A percentile compares a stretch with the other conserved stretches of the same genome.
These are phyloP conservation scores for Cercophora scortea DNA, from an alignment of 495 filamentous ascomycete species.

Conservation along the genomic window DNA sequence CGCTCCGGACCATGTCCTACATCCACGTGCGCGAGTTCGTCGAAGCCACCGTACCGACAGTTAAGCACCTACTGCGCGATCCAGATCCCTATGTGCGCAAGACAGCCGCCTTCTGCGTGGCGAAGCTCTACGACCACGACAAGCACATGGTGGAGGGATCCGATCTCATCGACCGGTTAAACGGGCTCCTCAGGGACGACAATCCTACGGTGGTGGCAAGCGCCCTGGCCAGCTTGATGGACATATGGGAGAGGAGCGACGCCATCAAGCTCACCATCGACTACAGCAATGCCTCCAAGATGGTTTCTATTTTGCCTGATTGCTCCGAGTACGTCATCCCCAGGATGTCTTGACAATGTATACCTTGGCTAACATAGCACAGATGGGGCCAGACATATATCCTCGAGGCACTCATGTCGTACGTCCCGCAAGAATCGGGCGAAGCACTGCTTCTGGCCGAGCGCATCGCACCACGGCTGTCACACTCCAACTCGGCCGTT, in stretches of 20 bases:
- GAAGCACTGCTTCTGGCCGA: constrained; percentile 89
- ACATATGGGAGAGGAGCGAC: constrained; percentile 98
- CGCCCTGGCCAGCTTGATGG: constrained; percentile 84
- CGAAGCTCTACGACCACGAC: constrained; percentile 97
- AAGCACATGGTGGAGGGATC: constrained; percentile 80
- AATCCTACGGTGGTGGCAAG: constrained; percentile 96
- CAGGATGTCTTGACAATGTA: neutral
- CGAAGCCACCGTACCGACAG: constrained; percentile 75
- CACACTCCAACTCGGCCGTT: constrained; percentile 93
- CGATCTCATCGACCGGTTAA: constrained; percentile 88
- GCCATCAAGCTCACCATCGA: constrained; percentile 97
- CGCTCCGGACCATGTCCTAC: constrained; percentile 92
- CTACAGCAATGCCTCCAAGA: constrained; percentile 92
- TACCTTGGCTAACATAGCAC: constrained; percentile 14
- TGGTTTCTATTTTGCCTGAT: constrained; percentile 91
- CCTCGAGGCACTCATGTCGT: constrained; percentile 94
- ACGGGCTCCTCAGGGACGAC: constrained; percentile 83
- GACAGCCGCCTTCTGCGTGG: constrained; percentile 92
- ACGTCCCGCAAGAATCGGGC: constrained; percentile 83
- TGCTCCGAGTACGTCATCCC: constrained; percentile 79
- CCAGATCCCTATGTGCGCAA: constrained; percentile 95
- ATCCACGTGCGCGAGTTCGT: constrained; percentile 96
- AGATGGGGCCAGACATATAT: constrained; percentile 99
- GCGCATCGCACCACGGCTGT: constrained; percentile 85
- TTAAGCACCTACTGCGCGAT: constrained; percentile 79